These are phyloP conservation scores for Arthrobotrys sinensis DNA, from an alignment of 2,329 filamentous ascomycete genomes.

Conservation along the genomic window DNA sequence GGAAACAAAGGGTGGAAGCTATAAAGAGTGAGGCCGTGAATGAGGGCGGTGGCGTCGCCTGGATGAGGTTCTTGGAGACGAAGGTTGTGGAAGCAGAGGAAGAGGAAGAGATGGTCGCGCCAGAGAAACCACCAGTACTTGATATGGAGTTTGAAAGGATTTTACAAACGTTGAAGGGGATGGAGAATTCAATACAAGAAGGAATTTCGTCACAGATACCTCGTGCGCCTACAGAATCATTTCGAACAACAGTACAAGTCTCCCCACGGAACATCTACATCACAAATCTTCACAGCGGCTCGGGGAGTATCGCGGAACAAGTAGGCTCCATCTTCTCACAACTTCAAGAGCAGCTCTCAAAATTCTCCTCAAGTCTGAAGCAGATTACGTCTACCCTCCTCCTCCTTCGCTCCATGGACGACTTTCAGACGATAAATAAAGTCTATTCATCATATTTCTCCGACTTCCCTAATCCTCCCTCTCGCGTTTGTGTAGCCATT, in stretches of 20 bases:
- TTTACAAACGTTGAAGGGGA: neutral
- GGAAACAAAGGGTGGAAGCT: slow-evolving; percentile 77
- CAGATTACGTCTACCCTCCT: slow-evolving; percentile 68
- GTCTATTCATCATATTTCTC: slow-evolving; percentile 82
- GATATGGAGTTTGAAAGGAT: slow-evolving; percentile 74
- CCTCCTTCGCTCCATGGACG: slow-evolving; percentile 82
- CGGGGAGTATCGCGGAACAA: slow-evolving; percentile 18
- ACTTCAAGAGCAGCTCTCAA: slow-evolving; percentile 66
- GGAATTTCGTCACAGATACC: neutral
- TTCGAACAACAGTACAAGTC: slow-evolving; percentile 21
- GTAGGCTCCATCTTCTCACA: slow-evolving; percentile 41
- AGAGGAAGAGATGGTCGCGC: slow-evolving; percentile 61
- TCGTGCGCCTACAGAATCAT: neutral
- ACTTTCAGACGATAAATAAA: slow-evolving; percentile 82
- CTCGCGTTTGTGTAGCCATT: slow-evolving; percentile 85
- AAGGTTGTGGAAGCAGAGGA: slow-evolving; percentile 64
- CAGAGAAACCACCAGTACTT: slow-evolving; percentile 75
- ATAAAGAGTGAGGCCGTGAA: slow-evolving; percentile 72
- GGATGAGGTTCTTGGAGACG: slow-evolving; percentile 74
- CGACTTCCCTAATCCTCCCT: slow-evolving; percentile 82
- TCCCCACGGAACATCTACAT: slow-evolving; percentile 42
- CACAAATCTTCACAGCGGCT: slow-evolving; percentile 32
- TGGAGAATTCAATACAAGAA: neutral
- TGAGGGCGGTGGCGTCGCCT: slow-evolving; percentile 75
- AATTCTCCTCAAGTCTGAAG: slow-evolving; percentile 59